A percentile compares a stretch with the other conserved stretches of the same genome.
phyloP scores from a whole-genome alignment of 495 filamentous ascomycete genomes.

The Neurospora sp. region DNA sequence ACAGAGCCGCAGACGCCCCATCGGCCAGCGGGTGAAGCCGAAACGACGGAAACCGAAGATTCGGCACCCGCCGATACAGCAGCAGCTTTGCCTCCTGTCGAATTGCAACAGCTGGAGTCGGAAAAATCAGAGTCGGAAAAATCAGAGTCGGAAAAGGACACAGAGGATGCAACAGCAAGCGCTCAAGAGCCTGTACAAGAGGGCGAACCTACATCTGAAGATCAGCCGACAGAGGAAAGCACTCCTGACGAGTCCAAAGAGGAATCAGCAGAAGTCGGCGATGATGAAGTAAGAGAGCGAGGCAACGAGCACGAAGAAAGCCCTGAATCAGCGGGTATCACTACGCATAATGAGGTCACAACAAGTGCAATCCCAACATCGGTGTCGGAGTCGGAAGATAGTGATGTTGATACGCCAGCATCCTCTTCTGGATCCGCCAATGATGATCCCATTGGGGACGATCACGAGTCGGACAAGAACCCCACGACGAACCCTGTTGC shows the following conservation, averaged over 20 bases:
- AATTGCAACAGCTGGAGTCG: background rate
- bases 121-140: background rate
- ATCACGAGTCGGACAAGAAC: background rate
- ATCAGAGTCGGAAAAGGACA: background rate
- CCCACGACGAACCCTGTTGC: background rate
- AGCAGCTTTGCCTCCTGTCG: background rate
- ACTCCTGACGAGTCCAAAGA: background rate
- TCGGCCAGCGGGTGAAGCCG: slow-evolving; percentile 11
- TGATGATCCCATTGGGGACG: background rate
- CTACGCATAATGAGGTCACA: background rate
- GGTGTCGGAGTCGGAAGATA: background rate
- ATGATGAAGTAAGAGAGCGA: background rate
- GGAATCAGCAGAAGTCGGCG: background rate
- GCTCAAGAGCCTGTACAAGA: background rate
- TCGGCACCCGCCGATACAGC: background rate
- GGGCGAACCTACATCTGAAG: background rate
- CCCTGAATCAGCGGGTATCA: background rate
- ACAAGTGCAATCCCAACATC: background rate
- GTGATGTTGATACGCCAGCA: background rate
- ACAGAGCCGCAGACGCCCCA: slow-evolving; percentile 7
- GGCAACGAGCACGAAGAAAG: background rate
- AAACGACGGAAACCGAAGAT: background rate
- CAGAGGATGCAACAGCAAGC: background rate
- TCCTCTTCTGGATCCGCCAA: background rate
- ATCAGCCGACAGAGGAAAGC: background rate